Base-by-base conservation (phyloP, 495 filamentous ascomycete species). In the Tuber umbilicatum region DNA sequence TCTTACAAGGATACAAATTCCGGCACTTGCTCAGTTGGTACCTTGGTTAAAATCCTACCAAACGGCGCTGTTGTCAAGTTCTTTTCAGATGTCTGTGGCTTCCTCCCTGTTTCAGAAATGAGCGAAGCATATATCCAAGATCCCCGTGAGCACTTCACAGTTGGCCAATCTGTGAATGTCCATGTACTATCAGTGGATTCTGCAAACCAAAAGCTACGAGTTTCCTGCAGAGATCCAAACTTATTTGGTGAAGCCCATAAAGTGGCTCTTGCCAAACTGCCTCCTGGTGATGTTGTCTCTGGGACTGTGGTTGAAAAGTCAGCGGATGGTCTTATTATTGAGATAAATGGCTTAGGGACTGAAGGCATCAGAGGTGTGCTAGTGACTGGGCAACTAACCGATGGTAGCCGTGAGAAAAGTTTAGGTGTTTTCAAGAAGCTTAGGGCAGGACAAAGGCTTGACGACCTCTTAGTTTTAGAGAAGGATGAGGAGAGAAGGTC, bases 111-210 rank as follows among this genome's bases (percentile, higher is more conserved):
- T 3, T 91, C 92, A 4, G 94, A 99, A 82, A 98, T 99, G 96
- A 97, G 94, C 82, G 96, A 97, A 81, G 92, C 94, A 21, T 97
- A 90, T 83, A 97, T 99, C 78, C 88, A 91, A 79, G 91, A 97
- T 80, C 93, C 94, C 10, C 88, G 87, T 67, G 89, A 95, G 79
- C 94, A 99, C 82, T 99, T 99, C 84, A 89, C 90, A 43, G 84
- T 88, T 12, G 95, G 96, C 2, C 95, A 99, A 82, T 93, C 95
- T 27, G 90, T 99, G 75, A 97, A 88, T 83, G 91, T 97, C 43
- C 90, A 92, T 78, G 89, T 95, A 35, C 78, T 95, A 64, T 91
- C 90, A 76, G 90, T 97, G 47, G 91, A 97, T 83, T 83, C 88
- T 0, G 86, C 90, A 70, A 87, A 87, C 55, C 85, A 86, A 74